phyloP scores from a whole-genome alignment of 257 asterid species.

The Cruciata laevipes region DNA sequence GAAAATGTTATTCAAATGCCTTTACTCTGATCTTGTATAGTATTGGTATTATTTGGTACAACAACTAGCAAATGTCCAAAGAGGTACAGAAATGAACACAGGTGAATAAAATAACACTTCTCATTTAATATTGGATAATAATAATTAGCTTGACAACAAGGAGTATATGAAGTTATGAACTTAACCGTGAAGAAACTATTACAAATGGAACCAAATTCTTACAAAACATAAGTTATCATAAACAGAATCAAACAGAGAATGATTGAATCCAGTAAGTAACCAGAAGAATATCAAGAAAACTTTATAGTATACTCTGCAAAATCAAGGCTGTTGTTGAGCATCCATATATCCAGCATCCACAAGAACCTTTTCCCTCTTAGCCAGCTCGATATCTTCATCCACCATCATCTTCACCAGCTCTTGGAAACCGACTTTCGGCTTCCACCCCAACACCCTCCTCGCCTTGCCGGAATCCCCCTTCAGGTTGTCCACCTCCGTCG shows the following conservation, averaged over 20 bases:
- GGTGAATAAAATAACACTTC: background rate
- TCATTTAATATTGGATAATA: background rate
- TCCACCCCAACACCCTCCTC: conserved; percentile 74
- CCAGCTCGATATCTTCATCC: conserved; percentile 88
- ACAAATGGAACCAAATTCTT: background rate
- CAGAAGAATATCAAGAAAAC: background rate
- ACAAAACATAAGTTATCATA: background rate
- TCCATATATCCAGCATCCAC: conserved; percentile 95
- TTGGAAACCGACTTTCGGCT: conserved; percentile 80
- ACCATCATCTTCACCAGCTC: conserved; percentile 98
- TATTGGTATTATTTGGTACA: too few relatives aligned
- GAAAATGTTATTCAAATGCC: background rate
- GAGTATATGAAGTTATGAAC: background rate
- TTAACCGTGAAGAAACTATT: background rate
- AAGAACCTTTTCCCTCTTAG: conserved; percentile 92
- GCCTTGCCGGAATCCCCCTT: conserved; percentile 87
- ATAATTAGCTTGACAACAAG: conserved; percentile 1
- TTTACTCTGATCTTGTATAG: background rate
- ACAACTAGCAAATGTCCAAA: too few relatives aligned
- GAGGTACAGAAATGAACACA: too few relatives aligned
- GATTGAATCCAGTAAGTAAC: background rate
- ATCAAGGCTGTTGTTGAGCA: conserved; percentile 94
- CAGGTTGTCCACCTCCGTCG: conserved; percentile 85
- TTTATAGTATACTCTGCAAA: background rate
- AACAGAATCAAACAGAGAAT: background rate